phyloP scores from a whole-genome alignment of 805 yeast genomes.

The Myxozyma monticola region DNA sequence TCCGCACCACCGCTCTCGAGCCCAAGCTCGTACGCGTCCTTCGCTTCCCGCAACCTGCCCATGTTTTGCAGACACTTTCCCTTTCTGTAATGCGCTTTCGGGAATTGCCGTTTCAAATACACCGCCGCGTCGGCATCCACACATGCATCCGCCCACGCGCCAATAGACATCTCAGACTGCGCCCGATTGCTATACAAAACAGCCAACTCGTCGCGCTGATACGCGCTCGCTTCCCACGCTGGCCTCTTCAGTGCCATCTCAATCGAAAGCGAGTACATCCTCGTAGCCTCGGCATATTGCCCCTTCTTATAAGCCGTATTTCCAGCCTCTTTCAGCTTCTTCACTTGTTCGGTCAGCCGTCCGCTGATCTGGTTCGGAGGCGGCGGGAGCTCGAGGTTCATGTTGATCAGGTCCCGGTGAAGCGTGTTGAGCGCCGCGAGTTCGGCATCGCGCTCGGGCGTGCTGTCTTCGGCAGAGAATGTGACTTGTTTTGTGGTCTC shows the following conservation, averaged over 20 bases:
- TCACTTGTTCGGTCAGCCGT: conserved; percentile 37
- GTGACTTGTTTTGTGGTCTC: conserved; percentile 25
- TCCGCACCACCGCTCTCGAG: conserved; percentile 23
- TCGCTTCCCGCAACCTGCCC: conserved; percentile 35
- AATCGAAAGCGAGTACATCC: conserved; percentile 41
- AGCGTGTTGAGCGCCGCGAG: conserved; percentile 37
- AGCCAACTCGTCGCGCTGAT: conserved; percentile 40
- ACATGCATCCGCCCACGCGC: conserved; percentile 42
- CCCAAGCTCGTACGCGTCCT: conserved; percentile 33
- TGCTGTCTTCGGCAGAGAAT: conserved; percentile 8
- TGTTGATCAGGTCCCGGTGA: conserved; percentile 35
- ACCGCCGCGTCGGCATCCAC: conserved; percentile 42
- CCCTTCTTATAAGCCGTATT: conserved; percentile 34
- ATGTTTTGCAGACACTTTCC: conserved; percentile 36
- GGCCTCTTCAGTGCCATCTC: conserved; percentile 44
- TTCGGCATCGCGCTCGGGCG: conserved; percentile 31
- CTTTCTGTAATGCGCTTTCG: conserved; percentile 40
- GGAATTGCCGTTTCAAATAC: conserved; percentile 38
- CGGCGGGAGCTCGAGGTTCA: conserved; percentile 41
- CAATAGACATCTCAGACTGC: conserved; percentile 41
- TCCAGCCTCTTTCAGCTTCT: conserved; percentile 41
- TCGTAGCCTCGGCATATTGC: conserved; percentile 40
- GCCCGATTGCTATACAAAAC: conserved; percentile 40
- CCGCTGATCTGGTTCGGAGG: conserved; percentile 37
- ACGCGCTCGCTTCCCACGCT: conserved; percentile 42